Base-by-base conservation (phyloP, 257 asterid species). In the Apocynum venetum region DNA sequence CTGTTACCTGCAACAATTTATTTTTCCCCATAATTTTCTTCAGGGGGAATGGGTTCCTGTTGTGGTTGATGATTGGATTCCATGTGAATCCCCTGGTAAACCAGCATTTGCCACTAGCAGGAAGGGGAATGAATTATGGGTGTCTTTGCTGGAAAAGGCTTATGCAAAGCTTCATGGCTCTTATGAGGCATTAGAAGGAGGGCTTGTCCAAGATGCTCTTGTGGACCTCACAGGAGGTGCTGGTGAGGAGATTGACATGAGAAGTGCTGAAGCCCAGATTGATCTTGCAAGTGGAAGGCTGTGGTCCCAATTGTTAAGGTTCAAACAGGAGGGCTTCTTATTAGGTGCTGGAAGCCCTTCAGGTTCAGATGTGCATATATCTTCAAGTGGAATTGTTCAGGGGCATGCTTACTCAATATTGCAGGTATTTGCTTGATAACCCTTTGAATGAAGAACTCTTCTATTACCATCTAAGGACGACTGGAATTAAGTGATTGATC, bases 321-420 rank as follows among this genome's bases (percentile, higher is more conserved):
- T 96, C 82, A 96, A 96, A 74, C 95, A 84, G 78, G 97, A 96
- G 81, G 99, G 99, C 47, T 96, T 96, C 83, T 85, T 96, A 75
- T 91, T 96, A 46, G 99, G 99, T 31, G 99, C 99, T n/a, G 98
- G 99, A 72, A 96, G 99, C 87, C 99, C 99, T 60, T 96, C 99
- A 19, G 99, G 99, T 70, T 93, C 99, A 56, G 99, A 96, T 73
- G 98, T 93, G 81, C 99, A 96, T 78, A 83, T 96, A 73, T 96
- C 99, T 52, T 91, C 99, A 48, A 90, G 95, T 84, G 99, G 99
- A 66, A 96, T 96, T 77, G 99, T 96, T 81, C 99, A 96, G 86
- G 99, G 97, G 73, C 99, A 96, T 82, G 99, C 98, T 73, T 96
- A 96, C 85, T 96, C 99, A 10, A 88, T 96, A 90, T 85, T 93